A percentile compares a stretch with the other conserved stretches of the same genome.
These are phyloP conservation scores for Bonia amplexicaulis DNA, from an alignment of 176 grass and related monocot species.

Conservation along the genomic window DNA sequence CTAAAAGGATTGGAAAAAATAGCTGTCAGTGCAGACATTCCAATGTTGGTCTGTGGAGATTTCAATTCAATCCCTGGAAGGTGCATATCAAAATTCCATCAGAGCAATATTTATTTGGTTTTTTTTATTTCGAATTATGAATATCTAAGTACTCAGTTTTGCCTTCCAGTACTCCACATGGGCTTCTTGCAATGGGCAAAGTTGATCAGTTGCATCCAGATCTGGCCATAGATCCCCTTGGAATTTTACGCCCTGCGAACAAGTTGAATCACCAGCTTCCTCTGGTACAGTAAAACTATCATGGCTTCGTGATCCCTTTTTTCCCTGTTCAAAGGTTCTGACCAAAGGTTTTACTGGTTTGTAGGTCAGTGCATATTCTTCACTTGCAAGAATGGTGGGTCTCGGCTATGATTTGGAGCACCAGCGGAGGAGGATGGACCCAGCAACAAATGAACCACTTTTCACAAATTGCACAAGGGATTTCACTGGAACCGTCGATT, in stretches of 20 bases:
- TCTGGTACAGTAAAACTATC: constrained; percentile 56
- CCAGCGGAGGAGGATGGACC: constrained; percentile 92
- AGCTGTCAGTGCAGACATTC: constrained; percentile 98
- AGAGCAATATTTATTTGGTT: background rate
- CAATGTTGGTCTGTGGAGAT: constrained; percentile 99
- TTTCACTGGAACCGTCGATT: constrained; percentile 92
- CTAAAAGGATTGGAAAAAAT: constrained; percentile 99
- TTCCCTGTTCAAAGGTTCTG: constrained; percentile 5
- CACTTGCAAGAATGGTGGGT: constrained; percentile 81
- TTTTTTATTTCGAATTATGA: background rate
- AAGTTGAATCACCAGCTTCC: constrained; percentile 97
- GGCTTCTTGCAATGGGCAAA: constrained; percentile 86
- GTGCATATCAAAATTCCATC: constrained; percentile 28
- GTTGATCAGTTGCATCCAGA: constrained; percentile 95
- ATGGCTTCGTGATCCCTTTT: constrained; percentile 4
- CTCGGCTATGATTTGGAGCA: constrained; percentile 69
- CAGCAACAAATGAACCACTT: constrained; percentile 86
- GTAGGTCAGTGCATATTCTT: constrained; percentile 98
- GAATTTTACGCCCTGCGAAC: constrained; percentile 76
- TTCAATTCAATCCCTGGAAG: constrained; percentile 93
- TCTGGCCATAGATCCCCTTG: constrained; percentile 78
- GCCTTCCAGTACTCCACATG: constrained; percentile 80
- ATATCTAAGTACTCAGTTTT: constrained; percentile 25
- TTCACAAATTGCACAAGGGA: constrained; percentile 98
- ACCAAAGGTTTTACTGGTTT: constrained; percentile 21